phyloP scores from a whole-genome alignment of 1,284 basidiomycete genomes.

The Ustilago curta region DNA sequence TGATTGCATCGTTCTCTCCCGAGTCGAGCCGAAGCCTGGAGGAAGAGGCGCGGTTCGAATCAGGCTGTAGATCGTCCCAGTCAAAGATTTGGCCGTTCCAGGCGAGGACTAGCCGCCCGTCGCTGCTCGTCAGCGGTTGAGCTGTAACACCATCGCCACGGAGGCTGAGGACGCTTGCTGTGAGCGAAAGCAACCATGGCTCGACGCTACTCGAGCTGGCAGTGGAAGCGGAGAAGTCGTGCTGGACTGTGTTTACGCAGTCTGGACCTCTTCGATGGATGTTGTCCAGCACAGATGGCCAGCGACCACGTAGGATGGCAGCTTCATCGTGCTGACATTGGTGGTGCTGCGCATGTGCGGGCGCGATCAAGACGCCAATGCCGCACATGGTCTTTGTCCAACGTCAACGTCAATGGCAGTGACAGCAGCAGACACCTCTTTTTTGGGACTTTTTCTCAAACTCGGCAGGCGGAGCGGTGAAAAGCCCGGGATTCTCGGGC shows the following conservation, averaged over 20 bases:
- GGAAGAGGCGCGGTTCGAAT: slow-evolving; percentile 7
- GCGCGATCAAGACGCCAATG: slow-evolving; percentile 30
- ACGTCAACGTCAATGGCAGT: neutral
- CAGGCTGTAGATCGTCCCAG: slow-evolving; percentile 7
- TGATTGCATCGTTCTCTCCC: slow-evolving; percentile 51
- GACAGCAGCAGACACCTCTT: neutral
- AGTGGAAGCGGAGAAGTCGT: slow-evolving; percentile 13
- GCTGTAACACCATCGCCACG: slow-evolving; percentile 48
- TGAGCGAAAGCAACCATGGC: slow-evolving; percentile 26
- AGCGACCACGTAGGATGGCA: neutral
- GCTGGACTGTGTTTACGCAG: slow-evolving; percentile 6
- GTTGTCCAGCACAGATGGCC: slow-evolving; percentile 34
- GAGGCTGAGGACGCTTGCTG: slow-evolving; percentile 59
- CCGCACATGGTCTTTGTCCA: slow-evolving; percentile 35
- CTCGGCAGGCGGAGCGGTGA: slow-evolving; percentile 22
- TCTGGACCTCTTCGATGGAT: slow-evolving; percentile 29
- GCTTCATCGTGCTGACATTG: neutral
- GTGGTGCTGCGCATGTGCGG: neutral
- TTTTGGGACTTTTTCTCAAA: slow-evolving; percentile 1
- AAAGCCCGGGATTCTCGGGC: slow-evolving; percentile 10
- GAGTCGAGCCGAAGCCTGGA: slow-evolving; percentile 19
- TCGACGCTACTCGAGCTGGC: neutral
- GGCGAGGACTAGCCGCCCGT: slow-evolving; percentile 35
- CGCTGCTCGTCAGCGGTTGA: slow-evolving; percentile 48
- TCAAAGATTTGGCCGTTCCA: slow-evolving; percentile 68